A percentile compares a stretch with the other conserved stretches of the same genome.
These are phyloP conservation scores for Coprinopsis strossmayeri DNA, from an alignment of 768 basidiomycete species.

Conservation along the genomic window DNA sequence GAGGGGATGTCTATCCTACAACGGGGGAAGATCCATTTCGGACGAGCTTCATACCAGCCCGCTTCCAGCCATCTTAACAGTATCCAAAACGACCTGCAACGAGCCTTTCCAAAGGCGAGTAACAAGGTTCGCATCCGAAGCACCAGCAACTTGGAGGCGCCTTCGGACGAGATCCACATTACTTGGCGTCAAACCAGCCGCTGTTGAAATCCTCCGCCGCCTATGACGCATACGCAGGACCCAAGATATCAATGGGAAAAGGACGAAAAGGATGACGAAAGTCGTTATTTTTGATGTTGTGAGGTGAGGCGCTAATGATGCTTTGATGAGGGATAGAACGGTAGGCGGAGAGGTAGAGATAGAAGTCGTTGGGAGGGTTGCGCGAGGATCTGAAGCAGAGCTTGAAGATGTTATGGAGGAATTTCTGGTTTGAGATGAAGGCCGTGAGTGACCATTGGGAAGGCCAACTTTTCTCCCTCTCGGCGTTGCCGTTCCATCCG, in stretches of 20 bases:
- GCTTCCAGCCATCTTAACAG: slow-evolving; percentile 70
- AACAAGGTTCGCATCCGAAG: slow-evolving; percentile 28
- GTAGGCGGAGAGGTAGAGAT: slow-evolving; percentile 21
- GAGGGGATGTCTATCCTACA: background rate
- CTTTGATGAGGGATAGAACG: slow-evolving; percentile 33
- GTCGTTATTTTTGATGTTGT: slow-evolving; percentile 41
- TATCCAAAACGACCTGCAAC: slow-evolving; percentile 51
- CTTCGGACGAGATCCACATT: slow-evolving; percentile 55
- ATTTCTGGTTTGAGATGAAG: slow-evolving; percentile 20
- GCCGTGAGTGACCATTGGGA: slow-evolving; percentile 14
- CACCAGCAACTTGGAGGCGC: slow-evolving; percentile 39
- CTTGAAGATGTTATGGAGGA: slow-evolving; percentile 13
- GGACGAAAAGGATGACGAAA: slow-evolving; percentile 39
- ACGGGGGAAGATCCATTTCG: no score
- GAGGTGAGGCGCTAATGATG: slow-evolving; percentile 43
- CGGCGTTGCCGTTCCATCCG: slow-evolving; percentile 26
- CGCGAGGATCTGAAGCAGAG: slow-evolving; percentile 16
- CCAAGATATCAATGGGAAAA: slow-evolving; percentile 41
- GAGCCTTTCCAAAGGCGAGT: slow-evolving; percentile 44
- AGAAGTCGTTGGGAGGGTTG: slow-evolving; percentile 20
- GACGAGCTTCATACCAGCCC: slow-evolving; percentile 68
- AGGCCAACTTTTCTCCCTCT: slow-evolving; percentile 10
- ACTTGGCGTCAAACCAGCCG: slow-evolving; percentile 11
- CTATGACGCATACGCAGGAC: slow-evolving; percentile 45
- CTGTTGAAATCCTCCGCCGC: slow-evolving; percentile 19